Conservation (phyloP, 345 rosid species). For the Acer campestre region DNA sequence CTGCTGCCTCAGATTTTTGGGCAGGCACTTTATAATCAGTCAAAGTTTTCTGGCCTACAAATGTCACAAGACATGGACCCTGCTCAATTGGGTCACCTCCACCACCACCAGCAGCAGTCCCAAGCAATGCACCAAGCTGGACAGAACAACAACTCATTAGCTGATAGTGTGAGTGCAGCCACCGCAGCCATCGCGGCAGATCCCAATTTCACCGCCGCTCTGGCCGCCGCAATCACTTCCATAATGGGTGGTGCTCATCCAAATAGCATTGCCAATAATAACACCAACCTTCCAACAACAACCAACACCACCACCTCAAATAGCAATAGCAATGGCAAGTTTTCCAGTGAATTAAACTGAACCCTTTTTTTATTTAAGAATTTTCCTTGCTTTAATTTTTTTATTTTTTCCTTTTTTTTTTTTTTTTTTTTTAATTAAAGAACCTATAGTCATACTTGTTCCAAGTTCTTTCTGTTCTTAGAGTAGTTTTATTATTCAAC, state of each 20-base stretch:
- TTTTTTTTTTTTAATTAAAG: not conserved
- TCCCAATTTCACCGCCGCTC: slow-evolving; percentile 69
- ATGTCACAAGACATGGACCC: slow-evolving; percentile 51
- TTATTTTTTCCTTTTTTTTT: not conserved
- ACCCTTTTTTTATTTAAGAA: not conserved
- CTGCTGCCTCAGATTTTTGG: slow-evolving; percentile 65
- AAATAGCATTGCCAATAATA: slow-evolving; percentile 19
- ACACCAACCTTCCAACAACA: slow-evolving; percentile 16
- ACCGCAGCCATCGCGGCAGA: slow-evolving; percentile 57
- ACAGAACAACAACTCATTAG: slow-evolving; percentile 36
- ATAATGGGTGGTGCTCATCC: slow-evolving; percentile 48
- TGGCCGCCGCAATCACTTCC: slow-evolving; percentile 65
- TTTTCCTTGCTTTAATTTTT: too few species aligned
- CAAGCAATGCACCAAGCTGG: slow-evolving; percentile 21
- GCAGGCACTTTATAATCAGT: slow-evolving; percentile 60
- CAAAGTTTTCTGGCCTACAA: slow-evolving; percentile 64
- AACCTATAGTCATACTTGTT: slow-evolving; percentile 15
- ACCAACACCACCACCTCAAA: slow-evolving; percentile 4
- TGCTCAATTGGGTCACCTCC: slow-evolving; percentile 33
- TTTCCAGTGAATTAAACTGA: slow-evolving; percentile 33
- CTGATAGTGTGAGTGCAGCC: slow-evolving; percentile 42
- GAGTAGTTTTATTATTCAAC: slow-evolving; percentile 18
- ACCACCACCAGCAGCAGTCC: not conserved
- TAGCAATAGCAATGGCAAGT: slow-evolving; percentile 36
- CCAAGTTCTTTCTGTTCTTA: not conserved